Percentiles rank a stretch among this genome's conserved stretches.
phyloP scores from a whole-genome alignment of 352 stramenopile genomes.

The Blastocystis sp. region DNA sequence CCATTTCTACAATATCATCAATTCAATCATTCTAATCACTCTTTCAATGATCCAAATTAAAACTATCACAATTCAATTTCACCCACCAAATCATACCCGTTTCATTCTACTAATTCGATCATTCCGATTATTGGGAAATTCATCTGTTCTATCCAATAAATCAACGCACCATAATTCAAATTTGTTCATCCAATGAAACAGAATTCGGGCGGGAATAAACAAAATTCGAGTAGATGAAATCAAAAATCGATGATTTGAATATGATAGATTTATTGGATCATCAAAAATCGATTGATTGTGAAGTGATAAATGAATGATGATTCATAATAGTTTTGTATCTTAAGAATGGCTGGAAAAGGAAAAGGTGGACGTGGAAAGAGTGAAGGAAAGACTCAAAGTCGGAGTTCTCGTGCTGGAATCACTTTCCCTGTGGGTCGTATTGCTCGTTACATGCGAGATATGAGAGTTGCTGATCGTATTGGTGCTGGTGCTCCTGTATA shows the following conservation, averaged over 20 bases:
- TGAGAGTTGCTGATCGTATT: slow-evolving; percentile 74
- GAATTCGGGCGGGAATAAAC: too few species aligned
- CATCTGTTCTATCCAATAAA: background rate
- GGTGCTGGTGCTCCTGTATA: slow-evolving; percentile 76
- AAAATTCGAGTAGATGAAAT: background rate
- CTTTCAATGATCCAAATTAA: background rate
- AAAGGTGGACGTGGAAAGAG: slow-evolving; percentile 75
- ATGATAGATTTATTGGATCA: background rate
- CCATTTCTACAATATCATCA: slow-evolving; percentile 41
- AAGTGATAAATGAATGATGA: background rate
- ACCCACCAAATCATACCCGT: background rate
- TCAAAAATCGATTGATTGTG: slow-evolving; percentile 5
- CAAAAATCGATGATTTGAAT: slow-evolving; percentile 12
- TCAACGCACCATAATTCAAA: background rate
- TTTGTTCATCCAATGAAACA: too few species aligned
- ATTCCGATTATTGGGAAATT: background rate
- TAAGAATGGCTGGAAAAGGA: slow-evolving; percentile 73
- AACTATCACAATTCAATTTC: background rate
- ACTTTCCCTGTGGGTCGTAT: slow-evolving; percentile 79
- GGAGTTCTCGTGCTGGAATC: slow-evolving; percentile 65
- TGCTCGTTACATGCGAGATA: slow-evolving; percentile 76
- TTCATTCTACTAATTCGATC: background rate
- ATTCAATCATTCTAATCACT: background rate
- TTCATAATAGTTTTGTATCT: slow-evolving; percentile 2
- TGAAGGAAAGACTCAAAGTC: slow-evolving; percentile 61